These are phyloP conservation scores for Ceratocystis variospora DNA, from an alignment of 2,329 filamentous ascomycete species.

Conservation along the genomic window DNA sequence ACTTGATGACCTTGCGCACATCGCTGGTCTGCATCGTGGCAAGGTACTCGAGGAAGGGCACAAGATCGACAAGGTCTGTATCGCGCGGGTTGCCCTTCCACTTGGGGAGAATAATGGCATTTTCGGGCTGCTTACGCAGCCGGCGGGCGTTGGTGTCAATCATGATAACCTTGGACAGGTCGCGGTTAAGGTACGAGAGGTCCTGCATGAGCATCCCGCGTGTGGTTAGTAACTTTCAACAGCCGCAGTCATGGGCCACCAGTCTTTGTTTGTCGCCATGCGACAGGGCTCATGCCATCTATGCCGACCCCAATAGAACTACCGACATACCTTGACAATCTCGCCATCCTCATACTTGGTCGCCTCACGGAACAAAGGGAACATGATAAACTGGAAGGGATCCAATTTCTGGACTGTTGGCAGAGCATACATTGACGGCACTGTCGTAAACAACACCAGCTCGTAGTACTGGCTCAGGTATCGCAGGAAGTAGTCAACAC, in stretches of 20 bases:
- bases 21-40: constrained; percentile 86
- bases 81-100: constrained; percentile 79
- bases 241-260: too few relatives aligned
- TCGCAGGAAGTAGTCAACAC: constrained; percentile 90
- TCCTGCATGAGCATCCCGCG: constrained; percentile 44
- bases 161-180: constrained; percentile 87
- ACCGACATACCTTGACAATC: constrained; percentile 65
- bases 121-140: constrained; percentile 84
- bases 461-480: constrained; percentile 98
- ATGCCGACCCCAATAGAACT: neutral
- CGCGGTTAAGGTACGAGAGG: constrained; percentile 92
- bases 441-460: constrained; percentile 84
- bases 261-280: too few relatives aligned
- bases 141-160: constrained; percentile 76
- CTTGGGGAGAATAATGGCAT: constrained; percentile 79
- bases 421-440: constrained; percentile 72
- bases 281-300: too few relatives aligned
- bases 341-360: constrained; percentile 93
- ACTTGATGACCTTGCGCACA: constrained; percentile 72
- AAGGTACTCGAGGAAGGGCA: constrained; percentile 95
- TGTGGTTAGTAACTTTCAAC: neutral
- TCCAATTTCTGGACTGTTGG: constrained; percentile 86
- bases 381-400: constrained; percentile 87
- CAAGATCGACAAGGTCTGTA: constrained; percentile 72
- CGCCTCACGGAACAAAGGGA: constrained; percentile 90